These are phyloP conservation scores for Escovopsis sp. DNA, from an alignment of 2,329 filamentous ascomycete genomes.

Conservation along the genomic window DNA sequence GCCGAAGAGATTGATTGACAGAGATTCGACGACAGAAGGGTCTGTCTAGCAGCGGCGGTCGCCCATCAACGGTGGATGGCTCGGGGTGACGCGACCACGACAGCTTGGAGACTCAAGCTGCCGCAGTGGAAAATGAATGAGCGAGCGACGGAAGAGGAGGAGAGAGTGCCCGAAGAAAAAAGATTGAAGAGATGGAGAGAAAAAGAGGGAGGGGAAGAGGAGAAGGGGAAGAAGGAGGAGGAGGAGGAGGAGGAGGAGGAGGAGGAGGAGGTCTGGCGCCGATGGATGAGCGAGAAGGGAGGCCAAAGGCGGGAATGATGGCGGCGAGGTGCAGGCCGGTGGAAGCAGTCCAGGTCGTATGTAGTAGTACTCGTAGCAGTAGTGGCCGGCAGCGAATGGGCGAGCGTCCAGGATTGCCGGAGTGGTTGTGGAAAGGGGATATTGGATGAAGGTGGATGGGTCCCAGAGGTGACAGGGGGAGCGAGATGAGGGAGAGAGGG, in stretches of 20 bases:
- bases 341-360: conserved; percentile 6
- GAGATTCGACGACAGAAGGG: conserved; percentile 6
- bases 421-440: too few species aligned
- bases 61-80: conserved; percentile 8
- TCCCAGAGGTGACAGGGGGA: too few species aligned
- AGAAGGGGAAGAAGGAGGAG: background rate
- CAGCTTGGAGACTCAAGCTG: conserved; percentile 1
- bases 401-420: too few species aligned
- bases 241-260: conserved; percentile 1
- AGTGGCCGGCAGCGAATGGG: too few species aligned
- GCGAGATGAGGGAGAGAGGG: too few species aligned
- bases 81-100: conserved; percentile 1
- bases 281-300: background rate
- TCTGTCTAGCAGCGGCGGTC: conserved; percentile 9
- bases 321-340: too few species aligned
- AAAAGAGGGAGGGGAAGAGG: conserved; percentile 1
- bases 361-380: too few species aligned
- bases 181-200: background rate
- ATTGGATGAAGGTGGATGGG: too few species aligned
- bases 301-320: background rate
- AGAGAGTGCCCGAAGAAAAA: background rate
- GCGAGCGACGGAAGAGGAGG: background rate
- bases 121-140: background rate
- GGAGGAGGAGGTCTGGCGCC: background rate
- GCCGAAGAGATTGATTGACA: conserved; percentile 7